phyloP scores from a whole-genome alignment of 2,329 filamentous ascomycete genomes.

The Trematosphaeria pertusa region DNA sequence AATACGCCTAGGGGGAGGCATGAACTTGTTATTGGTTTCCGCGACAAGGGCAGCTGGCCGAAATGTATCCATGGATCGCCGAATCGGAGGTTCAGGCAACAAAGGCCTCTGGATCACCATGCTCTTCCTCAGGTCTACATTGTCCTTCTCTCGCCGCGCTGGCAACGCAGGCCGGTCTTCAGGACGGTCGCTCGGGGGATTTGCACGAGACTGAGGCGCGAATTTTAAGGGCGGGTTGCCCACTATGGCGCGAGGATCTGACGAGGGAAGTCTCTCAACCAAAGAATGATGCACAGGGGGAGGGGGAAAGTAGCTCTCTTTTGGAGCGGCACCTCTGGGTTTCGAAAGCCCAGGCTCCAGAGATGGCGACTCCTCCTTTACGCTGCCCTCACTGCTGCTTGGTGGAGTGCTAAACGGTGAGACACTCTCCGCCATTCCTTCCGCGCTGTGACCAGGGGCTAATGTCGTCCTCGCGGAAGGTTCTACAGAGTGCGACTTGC shows the following conservation, averaged over 20 bases:
- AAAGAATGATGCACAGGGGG: constrained; percentile 39
- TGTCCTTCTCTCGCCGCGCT: constrained; percentile 49
- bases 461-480: constrained; percentile 27
- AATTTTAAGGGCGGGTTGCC: constrained; percentile 28
- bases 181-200: constrained; percentile 32
- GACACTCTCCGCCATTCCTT: constrained; percentile 54
- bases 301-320: constrained; percentile 43
- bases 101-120: constrained; percentile 38
- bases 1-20: constrained; percentile 44
- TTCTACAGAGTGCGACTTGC: constrained; percentile 50
- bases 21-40: constrained; percentile 37
- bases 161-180: constrained; percentile 60
- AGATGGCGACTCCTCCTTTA: constrained; percentile 39
- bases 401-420: constrained; percentile 92
- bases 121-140: constrained; percentile 43
- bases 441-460: constrained; percentile 50
- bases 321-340: constrained; percentile 25
- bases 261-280: constrained; percentile 30
- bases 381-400: constrained; percentile 71
- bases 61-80: constrained; percentile 44
- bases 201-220: constrained; percentile 18
- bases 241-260: constrained; percentile 27
- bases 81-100: constrained; percentile 42
- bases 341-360: constrained; percentile 32
- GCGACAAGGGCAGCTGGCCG: constrained; percentile 31